phyloP scores from a whole-genome alignment of 2,329 filamentous ascomycete species.

The Endoconidiophora polonica region DNA sequence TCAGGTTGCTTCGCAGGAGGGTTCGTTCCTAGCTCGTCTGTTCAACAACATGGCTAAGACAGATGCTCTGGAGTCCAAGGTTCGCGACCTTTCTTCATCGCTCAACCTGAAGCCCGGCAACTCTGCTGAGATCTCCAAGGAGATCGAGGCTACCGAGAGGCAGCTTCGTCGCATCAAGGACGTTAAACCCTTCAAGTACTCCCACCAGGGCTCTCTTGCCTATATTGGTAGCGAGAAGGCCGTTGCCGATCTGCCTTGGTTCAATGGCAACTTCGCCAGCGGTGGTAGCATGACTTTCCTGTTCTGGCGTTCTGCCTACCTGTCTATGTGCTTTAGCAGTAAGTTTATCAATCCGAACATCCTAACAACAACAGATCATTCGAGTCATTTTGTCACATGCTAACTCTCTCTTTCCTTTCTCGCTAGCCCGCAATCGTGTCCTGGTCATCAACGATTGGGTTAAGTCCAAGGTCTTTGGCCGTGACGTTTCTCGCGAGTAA shows the following conservation, averaged over 20 bases:
- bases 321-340: conserved; percentile 99
- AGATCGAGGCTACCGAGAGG: conserved; percentile 79
- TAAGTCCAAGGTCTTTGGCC: conserved; percentile 92
- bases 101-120: conserved; percentile 46
- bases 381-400: conserved; percentile 13
- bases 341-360: conserved; percentile 29
- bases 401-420: conserved; percentile 4
- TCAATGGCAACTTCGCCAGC: conserved; percentile 88
- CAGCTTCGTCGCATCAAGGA: conserved; percentile 80
- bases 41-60: conserved; percentile 99
- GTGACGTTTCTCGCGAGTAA: conserved; percentile 79
- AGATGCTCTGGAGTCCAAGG: conserved; percentile 59
- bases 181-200: conserved; percentile 96
- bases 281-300: conserved; percentile 91
- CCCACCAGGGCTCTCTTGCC: conserved; percentile 87
- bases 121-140: conserved; percentile 47
- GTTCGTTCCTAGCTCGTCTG: conserved; percentile 79
- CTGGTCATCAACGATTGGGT: conserved; percentile 89
- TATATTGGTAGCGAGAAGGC: conserved; percentile 98
- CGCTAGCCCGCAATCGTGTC: conserved; percentile 72
- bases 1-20: conserved; percentile 91
- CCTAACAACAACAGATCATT: not conserved
- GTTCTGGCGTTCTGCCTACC: conserved; percentile 95
- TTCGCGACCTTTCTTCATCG: conserved; percentile 48
- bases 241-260: conserved; percentile 92